A percentile compares a stretch with the other conserved stretches of the same genome.
Conservation (phyloP, 2,329 filamentous ascomycete genomes). For the Ceratocystis variospora region DNA sequence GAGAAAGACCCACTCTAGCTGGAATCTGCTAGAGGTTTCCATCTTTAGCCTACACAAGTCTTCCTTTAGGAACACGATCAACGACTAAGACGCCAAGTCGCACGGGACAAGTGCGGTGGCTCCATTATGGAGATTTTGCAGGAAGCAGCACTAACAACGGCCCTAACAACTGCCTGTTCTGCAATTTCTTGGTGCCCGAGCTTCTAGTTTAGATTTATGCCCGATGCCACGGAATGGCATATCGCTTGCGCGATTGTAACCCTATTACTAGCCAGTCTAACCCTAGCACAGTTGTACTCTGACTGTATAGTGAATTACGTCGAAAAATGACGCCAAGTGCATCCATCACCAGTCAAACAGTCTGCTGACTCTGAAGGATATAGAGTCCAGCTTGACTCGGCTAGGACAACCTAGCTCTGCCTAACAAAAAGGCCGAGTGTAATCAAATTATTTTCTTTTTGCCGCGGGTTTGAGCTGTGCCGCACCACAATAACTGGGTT, state of each 20-base stretch:
- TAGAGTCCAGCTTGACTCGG: neutral
- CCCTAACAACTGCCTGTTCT: neutral
- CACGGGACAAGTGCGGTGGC: neutral
- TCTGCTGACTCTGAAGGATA: too few relatives aligned
- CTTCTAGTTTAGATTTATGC: neutral
- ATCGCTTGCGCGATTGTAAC: neutral
- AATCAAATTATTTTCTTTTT: neutral
- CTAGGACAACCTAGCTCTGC: neutral
- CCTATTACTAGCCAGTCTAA: neutral
- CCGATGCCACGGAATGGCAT: neutral
- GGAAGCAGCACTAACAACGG: neutral
- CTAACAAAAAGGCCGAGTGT: neutral
- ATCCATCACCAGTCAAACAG: too few relatives aligned
- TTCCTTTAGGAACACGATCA: conserved; percentile 4
- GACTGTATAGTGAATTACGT: too few relatives aligned
- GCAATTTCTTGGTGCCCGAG: neutral
- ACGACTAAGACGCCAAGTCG: neutral
- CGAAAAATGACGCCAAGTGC: too few relatives aligned
- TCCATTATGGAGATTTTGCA: neutral
- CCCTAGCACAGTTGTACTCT: neutral
- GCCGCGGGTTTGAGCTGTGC: neutral
- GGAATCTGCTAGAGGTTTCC: conserved; percentile 7
- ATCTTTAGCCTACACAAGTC: conserved; percentile 1
- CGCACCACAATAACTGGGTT: neutral
- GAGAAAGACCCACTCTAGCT: neutral